A percentile compares a stretch with the other conserved stretches of the same genome.
Conservation (phyloP, 805 yeast genomes). For the Candida berthetii region DNA sequence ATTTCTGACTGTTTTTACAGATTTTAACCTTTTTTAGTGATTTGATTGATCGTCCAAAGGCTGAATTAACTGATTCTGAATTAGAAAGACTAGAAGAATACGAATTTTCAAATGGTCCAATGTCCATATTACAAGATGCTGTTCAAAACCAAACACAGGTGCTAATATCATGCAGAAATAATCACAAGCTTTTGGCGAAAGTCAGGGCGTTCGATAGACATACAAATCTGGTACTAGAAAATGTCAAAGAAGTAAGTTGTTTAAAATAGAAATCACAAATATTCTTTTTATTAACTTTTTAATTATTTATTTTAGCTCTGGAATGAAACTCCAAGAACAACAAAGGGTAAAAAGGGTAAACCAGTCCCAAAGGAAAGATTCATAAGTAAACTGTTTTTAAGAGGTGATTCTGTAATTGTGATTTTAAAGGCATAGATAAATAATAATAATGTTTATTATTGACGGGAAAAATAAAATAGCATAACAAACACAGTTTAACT, state of each 20-base stretch:
- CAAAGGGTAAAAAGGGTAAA: constrained; percentile 68
- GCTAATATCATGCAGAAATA: constrained; percentile 84
- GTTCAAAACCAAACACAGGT: constrained; percentile 70
- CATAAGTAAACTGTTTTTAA: constrained; percentile 79
- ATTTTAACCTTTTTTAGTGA: constrained; percentile 34
- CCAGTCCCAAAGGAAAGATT: constrained; percentile 69
- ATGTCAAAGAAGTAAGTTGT: constrained; percentile 68
- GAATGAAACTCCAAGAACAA: constrained; percentile 55
- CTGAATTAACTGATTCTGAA: constrained; percentile 77
- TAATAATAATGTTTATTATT: constrained; percentile 5
- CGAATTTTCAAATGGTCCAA: constrained; percentile 87
- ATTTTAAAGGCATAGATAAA: constrained; percentile 48
- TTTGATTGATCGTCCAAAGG: constrained; percentile 63
- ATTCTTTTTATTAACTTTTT: constrained; percentile 1
- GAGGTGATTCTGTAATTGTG: constrained; percentile 95
- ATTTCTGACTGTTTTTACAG: too few relatives aligned
- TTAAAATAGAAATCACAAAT: neutral
- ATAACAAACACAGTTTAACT: too few relatives aligned
- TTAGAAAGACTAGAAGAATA: constrained; percentile 80
- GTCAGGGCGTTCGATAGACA: constrained; percentile 96
- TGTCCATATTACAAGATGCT: constrained; percentile 81
- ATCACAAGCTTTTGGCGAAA: constrained; percentile 84
- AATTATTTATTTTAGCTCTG: constrained; percentile 33
- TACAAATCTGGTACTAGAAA: constrained; percentile 86
- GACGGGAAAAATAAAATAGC: too few relatives aligned